Evolutionary conservation across 805 yeast genomes (phyloP).

Genomic region (Starmerella cellae): DNA sequence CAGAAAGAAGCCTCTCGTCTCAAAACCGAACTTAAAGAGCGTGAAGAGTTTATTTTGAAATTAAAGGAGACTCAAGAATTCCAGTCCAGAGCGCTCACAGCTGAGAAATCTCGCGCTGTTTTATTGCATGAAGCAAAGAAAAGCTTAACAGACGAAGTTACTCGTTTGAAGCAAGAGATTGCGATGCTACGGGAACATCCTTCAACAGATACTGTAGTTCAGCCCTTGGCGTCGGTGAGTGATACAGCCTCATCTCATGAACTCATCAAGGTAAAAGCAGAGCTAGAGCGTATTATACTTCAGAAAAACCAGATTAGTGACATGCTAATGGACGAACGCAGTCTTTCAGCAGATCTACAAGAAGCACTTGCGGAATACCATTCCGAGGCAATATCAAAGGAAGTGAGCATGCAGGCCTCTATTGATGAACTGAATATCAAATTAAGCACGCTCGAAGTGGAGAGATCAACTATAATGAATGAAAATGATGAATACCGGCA

Average conservation of each 20-base stretch:
- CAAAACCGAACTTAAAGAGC: background rate
- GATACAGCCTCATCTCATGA: background rate
- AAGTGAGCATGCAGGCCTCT: background rate
- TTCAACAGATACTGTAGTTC: background rate
- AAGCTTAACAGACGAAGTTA: background rate
- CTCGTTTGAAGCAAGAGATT: background rate
- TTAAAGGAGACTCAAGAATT: background rate
- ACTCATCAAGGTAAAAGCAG: background rate
- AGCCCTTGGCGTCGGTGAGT: background rate
- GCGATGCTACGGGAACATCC: background rate
- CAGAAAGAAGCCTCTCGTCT: background rate
- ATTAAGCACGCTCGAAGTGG: background rate
- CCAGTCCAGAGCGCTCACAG: background rate
- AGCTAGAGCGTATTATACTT: background rate
- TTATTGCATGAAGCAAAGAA: background rate
- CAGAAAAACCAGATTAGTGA: background rate
- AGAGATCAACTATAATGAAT: background rate
- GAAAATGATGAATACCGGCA: background rate
- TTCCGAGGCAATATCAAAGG: background rate
- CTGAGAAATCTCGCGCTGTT: background rate
- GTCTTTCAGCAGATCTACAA: background rate
- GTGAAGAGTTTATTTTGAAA: background rate
- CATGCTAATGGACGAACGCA: background rate
- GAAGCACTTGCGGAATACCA: background rate
- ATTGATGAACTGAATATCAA: background rate